Percentiles rank a stretch among this genome's conserved stretches.
These are phyloP conservation scores for Conticribra guillardii DNA, from an alignment of 108 stramenopile species.

Conservation along the genomic window DNA sequence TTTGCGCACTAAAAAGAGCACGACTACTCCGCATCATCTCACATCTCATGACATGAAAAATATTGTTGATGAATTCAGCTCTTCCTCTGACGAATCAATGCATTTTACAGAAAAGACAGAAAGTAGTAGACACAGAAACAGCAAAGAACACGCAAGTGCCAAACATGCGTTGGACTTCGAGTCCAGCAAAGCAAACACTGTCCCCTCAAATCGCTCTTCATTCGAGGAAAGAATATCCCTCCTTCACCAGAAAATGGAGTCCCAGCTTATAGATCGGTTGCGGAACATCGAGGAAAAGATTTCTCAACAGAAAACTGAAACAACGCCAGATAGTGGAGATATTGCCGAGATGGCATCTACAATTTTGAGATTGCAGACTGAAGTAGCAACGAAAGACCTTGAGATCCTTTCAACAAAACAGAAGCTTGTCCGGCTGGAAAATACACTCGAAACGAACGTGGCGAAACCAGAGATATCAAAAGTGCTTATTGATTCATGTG, in stretches of 20 bases:
- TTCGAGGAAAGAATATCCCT: slow-evolving; percentile 43
- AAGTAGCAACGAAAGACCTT: slow-evolving; percentile 50
- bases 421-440: slow-evolving; percentile 30
- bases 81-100: slow-evolving; percentile 1
- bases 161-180: too few relatives aligned
- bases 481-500: neutral
- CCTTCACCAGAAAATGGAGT: slow-evolving; percentile 50
- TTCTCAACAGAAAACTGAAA: slow-evolving; percentile 18
- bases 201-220: slow-evolving; percentile 17
- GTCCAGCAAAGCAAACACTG: too few relatives aligned
- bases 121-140: neutral
- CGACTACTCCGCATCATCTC: neutral
- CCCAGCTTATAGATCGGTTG: slow-evolving; percentile 40
- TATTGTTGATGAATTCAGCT: neutral
- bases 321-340: slow-evolving; percentile 2
- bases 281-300: slow-evolving; percentile 48
- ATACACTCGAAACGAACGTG: slow-evolving; percentile 3
- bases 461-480: neutral
- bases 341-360: slow-evolving; percentile 27
- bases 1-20: neutral
- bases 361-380: slow-evolving; percentile 31
- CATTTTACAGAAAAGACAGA: neutral
- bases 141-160: too few relatives aligned
- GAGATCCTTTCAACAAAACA: slow-evolving; percentile 47
- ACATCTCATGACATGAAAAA: neutral